phyloP scores from a whole-genome alignment of 768 basidiomycete species.

The Serpula lacrymans region DNA sequence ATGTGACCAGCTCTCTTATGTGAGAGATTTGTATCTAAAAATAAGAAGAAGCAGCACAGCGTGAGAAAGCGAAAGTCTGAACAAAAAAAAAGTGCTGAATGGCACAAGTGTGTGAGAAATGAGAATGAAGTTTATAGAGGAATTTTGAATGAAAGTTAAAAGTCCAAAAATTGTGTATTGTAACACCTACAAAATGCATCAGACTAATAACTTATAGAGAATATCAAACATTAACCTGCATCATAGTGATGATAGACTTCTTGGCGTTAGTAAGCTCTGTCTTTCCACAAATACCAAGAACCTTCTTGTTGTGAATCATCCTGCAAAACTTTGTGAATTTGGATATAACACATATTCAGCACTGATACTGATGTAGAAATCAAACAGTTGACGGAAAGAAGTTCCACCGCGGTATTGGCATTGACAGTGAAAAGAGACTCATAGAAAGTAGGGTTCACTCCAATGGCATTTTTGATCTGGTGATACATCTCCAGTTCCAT shows the following conservation, averaged over 20 bases:
- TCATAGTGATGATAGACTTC: slow-evolving; percentile 94
- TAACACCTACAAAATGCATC: slow-evolving; percentile 62
- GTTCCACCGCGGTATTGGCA: slow-evolving; percentile 91
- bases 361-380: slow-evolving; percentile 80
- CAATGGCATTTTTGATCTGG: slow-evolving; percentile 99
- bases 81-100: too few relatives aligned
- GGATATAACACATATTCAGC: background rate
- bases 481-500: slow-evolving; percentile 98
- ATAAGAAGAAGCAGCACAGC: too few relatives aligned
- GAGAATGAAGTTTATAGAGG: too few relatives aligned
- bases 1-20: too few relatives aligned
- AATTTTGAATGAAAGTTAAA: too few relatives aligned
- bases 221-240: slow-evolving; percentile 73
- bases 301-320: slow-evolving; percentile 95
- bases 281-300: slow-evolving; percentile 94
- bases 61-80: too few relatives aligned
- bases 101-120: slow-evolving; percentile 26
- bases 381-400: slow-evolving; percentile 82
- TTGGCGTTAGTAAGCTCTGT: slow-evolving; percentile 91
- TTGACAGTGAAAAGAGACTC: slow-evolving; percentile 94
- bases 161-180: slow-evolving; percentile 99
- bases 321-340: slow-evolving; percentile 35
- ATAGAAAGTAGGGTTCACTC: slow-evolving; percentile 98
- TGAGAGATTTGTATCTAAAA: too few relatives aligned
- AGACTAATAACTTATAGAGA: background rate